Base-by-base conservation (phyloP, 2,329 filamentous ascomycete genomes). In the Xylaria sp. region DNA sequence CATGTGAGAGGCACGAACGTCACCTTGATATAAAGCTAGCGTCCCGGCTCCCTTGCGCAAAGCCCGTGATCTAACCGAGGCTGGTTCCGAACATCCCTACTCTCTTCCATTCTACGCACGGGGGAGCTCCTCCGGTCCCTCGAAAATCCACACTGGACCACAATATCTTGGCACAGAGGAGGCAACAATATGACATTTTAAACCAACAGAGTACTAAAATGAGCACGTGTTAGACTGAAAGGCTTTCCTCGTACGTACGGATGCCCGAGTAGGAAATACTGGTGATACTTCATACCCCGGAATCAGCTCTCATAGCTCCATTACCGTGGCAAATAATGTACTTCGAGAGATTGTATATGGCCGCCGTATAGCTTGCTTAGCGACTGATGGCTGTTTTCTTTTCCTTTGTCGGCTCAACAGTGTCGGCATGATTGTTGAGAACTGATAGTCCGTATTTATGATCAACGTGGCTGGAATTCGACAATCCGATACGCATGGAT, bases 111-210 rank as follows among this genome's bases (percentile, higher is more conserved):
- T 31, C n/a, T 40, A 23, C 35, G 17, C 33, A 41, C 21, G 43
- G 51, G 43, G 51, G 44, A 49, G 43, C 27, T 29, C 13, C 43
- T 55, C 51, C 57, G 51, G 29, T 15, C 31, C 29, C 46, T 55
- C 19, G 9, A 48, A 17, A 35, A 49, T 27, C 48, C 49, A 41
- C 19, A 51, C 35, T 17, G 25, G 35, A 49, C 52, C 43, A 27
- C 44, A 46, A 51, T 21, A 15, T 41, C 43, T 49, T 56, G 38
- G 51, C 35, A 37, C 17, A 43, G 37, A 13, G 44, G 13, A 44
- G n/a, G 13, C 19, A 7, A 43, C 15, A 25, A 25, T 17, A 29
- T 15, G 17, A 47, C 25, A 46, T 29, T 19, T 19, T 41, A 43
- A 33, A 40, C 19, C 33, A 47, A 44, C 38, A 37, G 13, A 53